A percentile compares a stretch with the other conserved stretches of the same genome.
These are phyloP conservation scores for Brasenia schreberi DNA, from an alignment of 164 flowering plant species.

Conservation along the genomic window DNA sequence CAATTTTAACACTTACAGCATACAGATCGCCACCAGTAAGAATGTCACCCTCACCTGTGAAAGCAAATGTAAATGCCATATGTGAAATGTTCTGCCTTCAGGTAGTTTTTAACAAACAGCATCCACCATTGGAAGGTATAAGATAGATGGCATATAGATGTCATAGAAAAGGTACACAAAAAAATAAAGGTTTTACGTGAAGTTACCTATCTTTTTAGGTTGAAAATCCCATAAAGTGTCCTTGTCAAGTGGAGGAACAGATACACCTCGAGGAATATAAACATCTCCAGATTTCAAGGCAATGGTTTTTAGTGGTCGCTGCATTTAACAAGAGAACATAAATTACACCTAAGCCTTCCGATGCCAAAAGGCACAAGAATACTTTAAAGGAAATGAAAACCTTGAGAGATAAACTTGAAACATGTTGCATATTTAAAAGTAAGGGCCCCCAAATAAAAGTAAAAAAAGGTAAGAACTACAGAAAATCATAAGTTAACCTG, in stretches of 20 bases:
- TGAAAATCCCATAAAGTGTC: slow-evolving; percentile 92
- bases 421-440: no score
- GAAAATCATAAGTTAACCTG: slow-evolving; percentile 38
- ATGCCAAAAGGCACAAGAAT: not conserved
- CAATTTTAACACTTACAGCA: slow-evolving; percentile 57
- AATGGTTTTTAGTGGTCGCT: slow-evolving; percentile 98
- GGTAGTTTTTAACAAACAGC: not conserved
- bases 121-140: not conserved
- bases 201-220: slow-evolving; percentile 79
- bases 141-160: no score
- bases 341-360: not conserved
- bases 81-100: no score
- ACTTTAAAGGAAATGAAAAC: no score
- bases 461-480: not conserved
- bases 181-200: not conserved
- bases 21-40: slow-evolving; percentile 95
- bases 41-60: slow-evolving; percentile 87
- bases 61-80: slow-evolving; percentile 1
- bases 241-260: slow-evolving; percentile 98
- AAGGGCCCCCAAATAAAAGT: not conserved
- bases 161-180: no score
- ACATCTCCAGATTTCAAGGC: slow-evolving; percentile 94
- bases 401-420: no score
- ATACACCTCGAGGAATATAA: slow-evolving; percentile 96
- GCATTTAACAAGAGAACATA: slow-evolving; percentile 6